phyloP scores from a whole-genome alignment of 2,329 filamentous ascomycete species.

The Arthroderma sp. region DNA sequence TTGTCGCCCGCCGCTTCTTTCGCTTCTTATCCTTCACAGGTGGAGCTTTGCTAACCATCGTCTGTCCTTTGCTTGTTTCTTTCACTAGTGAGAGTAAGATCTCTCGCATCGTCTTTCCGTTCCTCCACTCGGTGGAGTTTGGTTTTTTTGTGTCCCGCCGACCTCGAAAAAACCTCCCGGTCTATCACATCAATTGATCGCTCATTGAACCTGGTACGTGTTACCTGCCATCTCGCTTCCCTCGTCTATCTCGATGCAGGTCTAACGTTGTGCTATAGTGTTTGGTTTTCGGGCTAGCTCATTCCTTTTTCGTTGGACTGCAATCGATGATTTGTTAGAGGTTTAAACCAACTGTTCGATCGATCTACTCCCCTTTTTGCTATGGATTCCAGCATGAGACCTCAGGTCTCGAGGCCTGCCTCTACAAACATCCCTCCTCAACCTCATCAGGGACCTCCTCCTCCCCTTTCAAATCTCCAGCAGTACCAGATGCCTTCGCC shows the following conservation, averaged over 20 bases:
- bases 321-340: conserved; percentile 11
- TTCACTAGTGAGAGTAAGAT: neutral
- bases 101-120: neutral
- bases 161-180: neutral
- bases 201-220: neutral
- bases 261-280: neutral
- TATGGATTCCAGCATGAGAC: conserved; percentile 33
- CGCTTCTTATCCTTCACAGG: neutral
- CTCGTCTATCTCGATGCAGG: neutral
- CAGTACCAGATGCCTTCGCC: conserved; percentile 36
- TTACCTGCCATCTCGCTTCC: neutral
- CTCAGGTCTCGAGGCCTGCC: conserved; percentile 31
- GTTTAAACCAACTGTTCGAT: conserved; percentile 1
- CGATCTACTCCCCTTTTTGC: conserved; percentile 5
- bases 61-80: neutral
- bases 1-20: neutral
- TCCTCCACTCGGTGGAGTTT: neutral
- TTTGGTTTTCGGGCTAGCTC: conserved; percentile 3
- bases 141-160: neutral
- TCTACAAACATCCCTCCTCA: conserved; percentile 34
- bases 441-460: conserved; percentile 18
- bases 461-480: conserved; percentile 34
- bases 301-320: neutral
- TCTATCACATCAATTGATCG: neutral
- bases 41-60: neutral